Percentiles rank a stretch among this genome's conserved stretches.
Conservation (phyloP, 352 stramenopile genomes). For the Globisporangium rhizosaccharum region DNA sequence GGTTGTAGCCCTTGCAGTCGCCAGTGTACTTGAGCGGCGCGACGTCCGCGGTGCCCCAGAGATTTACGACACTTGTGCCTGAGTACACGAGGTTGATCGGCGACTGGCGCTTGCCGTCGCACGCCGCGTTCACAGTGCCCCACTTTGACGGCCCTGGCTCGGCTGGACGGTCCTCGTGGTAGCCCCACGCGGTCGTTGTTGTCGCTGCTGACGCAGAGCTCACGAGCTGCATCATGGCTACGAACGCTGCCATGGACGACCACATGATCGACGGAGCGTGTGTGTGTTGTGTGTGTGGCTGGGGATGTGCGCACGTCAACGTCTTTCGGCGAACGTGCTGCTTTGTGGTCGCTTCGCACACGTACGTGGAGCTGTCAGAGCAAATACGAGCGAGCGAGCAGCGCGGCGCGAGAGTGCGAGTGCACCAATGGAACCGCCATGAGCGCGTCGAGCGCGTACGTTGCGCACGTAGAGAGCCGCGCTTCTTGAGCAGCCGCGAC, state of each 20-base stretch:
- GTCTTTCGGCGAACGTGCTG: no score
- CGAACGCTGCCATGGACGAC: slow-evolving; percentile 8
- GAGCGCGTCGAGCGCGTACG: no score
- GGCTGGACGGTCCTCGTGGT: slow-evolving; percentile 28
- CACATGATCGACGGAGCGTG: neutral
- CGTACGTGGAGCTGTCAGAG: no score
- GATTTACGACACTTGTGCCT: slow-evolving; percentile 26
- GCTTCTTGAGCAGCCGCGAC: no score
- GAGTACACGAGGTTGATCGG: slow-evolving; percentile 48
- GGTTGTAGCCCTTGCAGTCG: slow-evolving; percentile 42
- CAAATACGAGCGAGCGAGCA: no score
- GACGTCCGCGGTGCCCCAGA: slow-evolving; percentile 34
- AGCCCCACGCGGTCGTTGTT: slow-evolving; percentile 36
- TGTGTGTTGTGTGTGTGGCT: neutral
- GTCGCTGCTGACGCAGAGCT: neutral
- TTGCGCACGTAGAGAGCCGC: no score
- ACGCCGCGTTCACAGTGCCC: slow-evolving; percentile 28
- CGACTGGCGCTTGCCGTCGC: slow-evolving; percentile 42
- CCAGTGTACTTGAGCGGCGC: slow-evolving; percentile 45
- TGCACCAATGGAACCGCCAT: no score
- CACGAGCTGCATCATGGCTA: slow-evolving; percentile 21
- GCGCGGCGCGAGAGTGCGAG: no score
- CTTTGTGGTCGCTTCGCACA: no score
- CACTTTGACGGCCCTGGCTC: slow-evolving; percentile 40
- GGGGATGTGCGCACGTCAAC: no score